A percentile compares a stretch with the other conserved stretches of the same genome.
Evolutionary conservation across 2,329 filamentous ascomycete species (phyloP).

Genomic region (Botrytis sinoallii): DNA sequence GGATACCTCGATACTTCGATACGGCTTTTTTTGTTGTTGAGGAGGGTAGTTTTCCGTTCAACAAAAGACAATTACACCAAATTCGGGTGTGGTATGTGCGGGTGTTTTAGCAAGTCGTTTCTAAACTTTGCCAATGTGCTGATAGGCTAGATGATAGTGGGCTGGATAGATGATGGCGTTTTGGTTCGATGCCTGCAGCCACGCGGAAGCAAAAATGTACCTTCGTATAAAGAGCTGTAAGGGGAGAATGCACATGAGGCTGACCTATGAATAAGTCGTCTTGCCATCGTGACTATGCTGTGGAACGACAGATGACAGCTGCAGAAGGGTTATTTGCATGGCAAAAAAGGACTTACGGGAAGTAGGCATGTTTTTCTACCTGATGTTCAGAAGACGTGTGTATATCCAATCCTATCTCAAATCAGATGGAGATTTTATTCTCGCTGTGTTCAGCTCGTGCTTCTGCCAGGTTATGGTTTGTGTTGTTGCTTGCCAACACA

Average conservation of each 20-base stretch:
- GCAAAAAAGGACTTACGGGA: conserved; percentile 9
- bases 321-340: conserved; percentile 20
- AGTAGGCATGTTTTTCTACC: conserved; percentile 1
- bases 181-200: conserved; percentile 19
- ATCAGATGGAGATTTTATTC: conserved; percentile 13
- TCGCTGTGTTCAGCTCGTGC: conserved; percentile 20
- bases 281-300: conserved; percentile 22
- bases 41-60: background rate
- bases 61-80: conserved; percentile 14
- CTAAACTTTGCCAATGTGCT: background rate
- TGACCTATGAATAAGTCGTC: conserved; percentile 20
- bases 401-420: conserved; percentile 17
- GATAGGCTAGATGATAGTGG: background rate
- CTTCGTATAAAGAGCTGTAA: conserved; percentile 19
- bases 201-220: conserved; percentile 20
- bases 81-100: conserved; percentile 11
- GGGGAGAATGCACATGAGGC: conserved; percentile 19
- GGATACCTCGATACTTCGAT: background rate
- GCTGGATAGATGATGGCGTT: conserved; percentile 13
- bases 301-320: conserved; percentile 21
- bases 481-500: conserved; percentile 20
- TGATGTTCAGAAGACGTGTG: conserved; percentile 17
- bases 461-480: conserved; percentile 14
- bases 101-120: conserved; percentile 7
- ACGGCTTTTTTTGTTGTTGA: background rate